These are phyloP conservation scores for Chloromonas sp. DNA, from an alignment of 163 green algal genomes.

Conservation along the genomic window DNA sequence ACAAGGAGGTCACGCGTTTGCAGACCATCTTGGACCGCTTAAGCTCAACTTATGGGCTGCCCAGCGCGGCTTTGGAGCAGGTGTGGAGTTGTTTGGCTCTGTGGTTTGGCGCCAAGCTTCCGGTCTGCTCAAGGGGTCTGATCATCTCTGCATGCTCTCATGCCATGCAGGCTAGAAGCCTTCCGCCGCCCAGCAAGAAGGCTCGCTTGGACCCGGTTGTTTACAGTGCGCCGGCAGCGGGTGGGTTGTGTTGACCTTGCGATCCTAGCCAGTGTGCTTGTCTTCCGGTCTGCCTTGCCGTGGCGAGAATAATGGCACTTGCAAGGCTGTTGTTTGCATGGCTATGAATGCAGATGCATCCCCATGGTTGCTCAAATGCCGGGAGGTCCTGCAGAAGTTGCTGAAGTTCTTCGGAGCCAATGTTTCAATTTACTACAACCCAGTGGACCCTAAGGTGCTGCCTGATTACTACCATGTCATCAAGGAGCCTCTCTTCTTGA, in stretches of 20 bases:
- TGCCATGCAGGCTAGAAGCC: too few relatives aligned
- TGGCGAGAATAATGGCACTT: too few relatives aligned
- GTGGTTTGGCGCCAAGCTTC: too few relatives aligned
- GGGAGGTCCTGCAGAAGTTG: slow-evolving; percentile 25
- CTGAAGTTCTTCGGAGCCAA: not conserved
- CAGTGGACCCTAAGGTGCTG: slow-evolving; percentile 22
- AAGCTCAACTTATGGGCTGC: not conserved
- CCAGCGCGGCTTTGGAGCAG: not conserved
- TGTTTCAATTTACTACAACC: slow-evolving; percentile 23
- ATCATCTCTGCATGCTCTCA: too few relatives aligned
- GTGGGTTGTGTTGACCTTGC: too few relatives aligned
- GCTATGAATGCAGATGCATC: not conserved
- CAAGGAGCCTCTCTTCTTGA: slow-evolving; percentile 18
- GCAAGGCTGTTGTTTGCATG: too few relatives aligned
- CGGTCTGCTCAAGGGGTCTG: too few relatives aligned
- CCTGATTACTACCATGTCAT: slow-evolving; percentile 26
- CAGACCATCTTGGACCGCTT: slow-evolving; percentile 15
- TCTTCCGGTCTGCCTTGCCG: too few relatives aligned
- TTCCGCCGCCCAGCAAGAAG: too few relatives aligned
- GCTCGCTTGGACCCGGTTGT: too few relatives aligned
- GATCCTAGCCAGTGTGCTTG: too few relatives aligned
- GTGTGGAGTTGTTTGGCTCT: not conserved
- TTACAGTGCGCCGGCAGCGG: too few relatives aligned
- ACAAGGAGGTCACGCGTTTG: slow-evolving; percentile 18
- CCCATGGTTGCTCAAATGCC: slow-evolving; percentile 12